Percentiles rank a stretch among this genome's conserved stretches.
These are phyloP conservation scores for Colletotrichum echinochloae DNA, from an alignment of 2,329 filamentous ascomycete species.

Conservation along the genomic window DNA sequence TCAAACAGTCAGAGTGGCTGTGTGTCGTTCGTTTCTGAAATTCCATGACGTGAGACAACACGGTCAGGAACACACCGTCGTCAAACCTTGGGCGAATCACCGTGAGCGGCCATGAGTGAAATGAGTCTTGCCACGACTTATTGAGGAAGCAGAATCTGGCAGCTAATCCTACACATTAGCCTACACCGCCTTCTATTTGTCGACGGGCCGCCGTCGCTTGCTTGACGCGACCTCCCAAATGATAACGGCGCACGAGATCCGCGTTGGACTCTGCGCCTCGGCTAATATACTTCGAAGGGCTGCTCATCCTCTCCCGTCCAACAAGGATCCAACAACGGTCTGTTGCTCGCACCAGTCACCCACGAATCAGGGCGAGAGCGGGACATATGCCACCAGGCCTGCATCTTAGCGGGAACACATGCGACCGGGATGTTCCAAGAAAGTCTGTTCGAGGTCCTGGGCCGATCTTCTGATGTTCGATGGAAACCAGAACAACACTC, in stretches of 20 bases:
- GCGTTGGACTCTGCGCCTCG: not conserved
- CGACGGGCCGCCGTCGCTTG: not conserved
- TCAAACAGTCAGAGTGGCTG: conserved; percentile 34
- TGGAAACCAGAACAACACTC: conserved; percentile 5
- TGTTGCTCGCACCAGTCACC: not conserved
- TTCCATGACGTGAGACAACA: conserved; percentile 22
- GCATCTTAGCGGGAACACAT: not conserved
- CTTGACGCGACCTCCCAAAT: not conserved
- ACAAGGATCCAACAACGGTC: not conserved
- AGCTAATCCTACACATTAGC: not conserved
- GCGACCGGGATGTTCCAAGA: conserved; percentile 26
- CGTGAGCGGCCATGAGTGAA: not conserved
- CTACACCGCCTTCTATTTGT: not conserved
- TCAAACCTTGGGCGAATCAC: not conserved
- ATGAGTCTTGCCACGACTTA: not conserved
- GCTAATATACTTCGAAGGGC: not conserved
- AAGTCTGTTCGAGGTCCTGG: conserved; percentile 35
- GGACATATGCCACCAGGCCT: conserved; percentile 20
- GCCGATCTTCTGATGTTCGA: conserved; percentile 34
- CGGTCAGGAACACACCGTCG: conserved; percentile 16
- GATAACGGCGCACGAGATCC: not conserved
- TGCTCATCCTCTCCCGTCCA: not conserved
- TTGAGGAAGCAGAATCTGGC: not conserved
- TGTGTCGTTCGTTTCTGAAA: conserved; percentile 34
- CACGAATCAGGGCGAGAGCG: not conserved